Percentiles rank a stretch among this genome's conserved stretches.
These are phyloP conservation scores for Zoysia matrella DNA, from an alignment of 202 grass and related monocot species.

Conservation along the genomic window DNA sequence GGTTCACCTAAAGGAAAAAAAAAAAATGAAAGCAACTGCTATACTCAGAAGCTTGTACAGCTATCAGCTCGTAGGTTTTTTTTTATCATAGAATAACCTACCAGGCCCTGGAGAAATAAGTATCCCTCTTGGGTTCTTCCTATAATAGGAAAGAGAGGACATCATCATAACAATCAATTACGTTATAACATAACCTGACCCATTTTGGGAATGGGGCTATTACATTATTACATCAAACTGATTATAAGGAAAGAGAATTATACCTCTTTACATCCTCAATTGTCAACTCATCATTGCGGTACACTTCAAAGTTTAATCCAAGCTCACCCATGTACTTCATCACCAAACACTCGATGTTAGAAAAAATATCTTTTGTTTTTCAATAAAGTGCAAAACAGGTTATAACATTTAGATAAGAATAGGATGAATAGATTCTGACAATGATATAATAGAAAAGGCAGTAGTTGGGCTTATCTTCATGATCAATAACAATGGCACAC, in stretches of 20 bases:
- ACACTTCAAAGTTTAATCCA: slow-evolving; percentile 84
- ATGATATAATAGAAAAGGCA: background rate
- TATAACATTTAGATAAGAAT: background rate
- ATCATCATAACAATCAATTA: slow-evolving; percentile 2
- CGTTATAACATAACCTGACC: background rate
- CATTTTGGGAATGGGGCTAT: background rate
- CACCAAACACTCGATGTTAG: slow-evolving; percentile 41
- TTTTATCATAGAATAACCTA: slow-evolving; percentile 42
- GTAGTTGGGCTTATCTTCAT: background rate
- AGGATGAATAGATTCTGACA: background rate
- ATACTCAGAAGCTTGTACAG: slow-evolving; percentile 14
- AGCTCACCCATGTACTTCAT: slow-evolving; percentile 93
- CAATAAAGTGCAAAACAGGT: slow-evolving; percentile 5
- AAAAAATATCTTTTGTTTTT: slow-evolving; percentile 3
- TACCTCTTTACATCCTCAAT: too few species aligned
- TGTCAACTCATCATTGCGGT: slow-evolving; percentile 93
- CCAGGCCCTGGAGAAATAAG: slow-evolving; percentile 97
- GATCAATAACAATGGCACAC: background rate
- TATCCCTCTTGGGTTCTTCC: too few species aligned
- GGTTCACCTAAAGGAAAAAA: slow-evolving; percentile 77
- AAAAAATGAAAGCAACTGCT: slow-evolving; percentile 21
- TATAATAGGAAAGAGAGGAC: slow-evolving; percentile 43
- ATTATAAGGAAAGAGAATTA: slow-evolving; percentile 32
- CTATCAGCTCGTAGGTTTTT: too few species aligned
- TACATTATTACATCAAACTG: slow-evolving; percentile 18